Percentiles rank a stretch among this genome's conserved stretches.
Conservation (phyloP, 2,329 filamentous ascomycete species). For the Cytospora chrysosperma region DNA sequence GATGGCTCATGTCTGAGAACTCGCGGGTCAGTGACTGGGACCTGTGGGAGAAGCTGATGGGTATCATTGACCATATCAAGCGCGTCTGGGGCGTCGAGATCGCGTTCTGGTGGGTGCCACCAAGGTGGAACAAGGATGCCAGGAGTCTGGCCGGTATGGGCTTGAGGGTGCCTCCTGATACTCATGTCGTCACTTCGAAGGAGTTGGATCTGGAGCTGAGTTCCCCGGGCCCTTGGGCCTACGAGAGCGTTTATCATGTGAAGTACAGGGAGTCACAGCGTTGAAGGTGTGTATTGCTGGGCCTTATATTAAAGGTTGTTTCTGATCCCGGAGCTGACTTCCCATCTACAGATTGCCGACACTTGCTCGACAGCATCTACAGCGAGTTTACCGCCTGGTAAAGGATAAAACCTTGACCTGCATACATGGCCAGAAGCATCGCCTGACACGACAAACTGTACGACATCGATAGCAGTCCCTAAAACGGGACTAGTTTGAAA, state of each 20-base stretch:
- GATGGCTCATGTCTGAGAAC: not conserved
- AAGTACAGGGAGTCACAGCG: too few relatives aligned
- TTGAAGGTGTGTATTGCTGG: not conserved
- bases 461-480: not conserved
- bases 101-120: slow-evolving; percentile 13
- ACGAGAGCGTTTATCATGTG: not conserved
- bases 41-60: not conserved
- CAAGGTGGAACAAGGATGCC: not conserved
- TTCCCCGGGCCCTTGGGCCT: not conserved
- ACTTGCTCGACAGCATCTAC: too few relatives aligned
- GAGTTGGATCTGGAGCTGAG: not conserved
- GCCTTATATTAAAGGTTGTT: not conserved
- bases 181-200: not conserved
- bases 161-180: not conserved
- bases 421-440: not conserved
- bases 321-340: not conserved
- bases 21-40: slow-evolving; percentile 6
- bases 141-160: not conserved
- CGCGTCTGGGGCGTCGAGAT: not conserved
- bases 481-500: not conserved
- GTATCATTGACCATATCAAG: not conserved
- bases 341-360: not conserved
- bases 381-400: too few relatives aligned
- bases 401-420: too few relatives aligned
- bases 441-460: not conserved